phyloP scores from a whole-genome alignment of 768 basidiomycete species.

The Boletus fagicola region DNA sequence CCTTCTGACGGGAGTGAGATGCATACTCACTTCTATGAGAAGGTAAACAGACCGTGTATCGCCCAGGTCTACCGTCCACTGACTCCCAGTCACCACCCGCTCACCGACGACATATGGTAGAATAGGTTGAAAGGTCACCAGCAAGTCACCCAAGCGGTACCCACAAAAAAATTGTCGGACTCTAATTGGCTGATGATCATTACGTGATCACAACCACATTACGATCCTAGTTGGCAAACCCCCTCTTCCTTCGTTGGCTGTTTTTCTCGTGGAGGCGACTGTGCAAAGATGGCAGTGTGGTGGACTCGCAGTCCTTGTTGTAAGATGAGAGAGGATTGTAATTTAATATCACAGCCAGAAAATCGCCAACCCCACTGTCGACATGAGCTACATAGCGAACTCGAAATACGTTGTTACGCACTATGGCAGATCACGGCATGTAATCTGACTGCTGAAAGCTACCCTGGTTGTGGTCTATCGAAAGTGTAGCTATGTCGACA shows the following conservation, averaged over 20 bases:
- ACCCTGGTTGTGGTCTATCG: conserved; percentile 1
- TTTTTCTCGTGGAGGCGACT: neutral
- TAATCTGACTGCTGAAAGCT: neutral
- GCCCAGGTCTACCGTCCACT: neutral
- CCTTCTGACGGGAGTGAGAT: neutral
- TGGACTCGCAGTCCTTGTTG: neutral
- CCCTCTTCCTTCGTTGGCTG: no score
- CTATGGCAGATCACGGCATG: conserved; percentile 3
- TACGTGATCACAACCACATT: conserved; percentile 8
- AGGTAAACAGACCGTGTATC: conserved; percentile 6
- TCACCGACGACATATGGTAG: neutral
- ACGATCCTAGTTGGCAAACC: neutral
- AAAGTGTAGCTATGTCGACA: conserved; percentile 1
- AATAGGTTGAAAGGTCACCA: neutral
- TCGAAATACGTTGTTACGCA: conserved; percentile 13
- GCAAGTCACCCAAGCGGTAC: conserved; percentile 12
- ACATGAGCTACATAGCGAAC: conserved; percentile 13
- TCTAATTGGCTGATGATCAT: conserved; percentile 10
- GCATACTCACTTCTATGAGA: neutral
- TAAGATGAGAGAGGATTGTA: neutral
- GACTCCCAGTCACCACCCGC: neutral
- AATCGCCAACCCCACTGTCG: neutral
- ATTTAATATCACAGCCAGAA: conserved; percentile 1
- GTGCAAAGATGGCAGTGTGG: neutral
- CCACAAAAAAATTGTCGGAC: conserved; percentile 12